Evolutionary conservation across 768 basidiomycete species (phyloP).

Genomic region (Auricularia auricula-judae): DNA sequence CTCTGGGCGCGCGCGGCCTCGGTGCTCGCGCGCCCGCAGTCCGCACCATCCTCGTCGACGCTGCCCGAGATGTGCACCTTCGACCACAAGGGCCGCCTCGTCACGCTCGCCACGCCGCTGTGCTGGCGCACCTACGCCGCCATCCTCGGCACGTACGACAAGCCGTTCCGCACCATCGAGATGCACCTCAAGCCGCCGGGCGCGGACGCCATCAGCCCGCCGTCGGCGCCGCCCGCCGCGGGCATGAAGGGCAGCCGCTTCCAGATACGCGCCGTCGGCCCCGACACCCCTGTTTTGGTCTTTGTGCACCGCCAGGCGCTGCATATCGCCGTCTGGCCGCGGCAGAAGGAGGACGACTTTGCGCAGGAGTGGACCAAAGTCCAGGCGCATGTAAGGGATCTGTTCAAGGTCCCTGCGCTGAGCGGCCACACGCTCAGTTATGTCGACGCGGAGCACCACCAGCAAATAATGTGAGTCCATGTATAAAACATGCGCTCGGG

Average conservation of each 20-base stretch:
- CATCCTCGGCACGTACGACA: neutral
- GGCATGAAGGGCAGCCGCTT: neutral
- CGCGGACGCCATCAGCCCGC: neutral
- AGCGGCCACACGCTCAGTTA: neutral
- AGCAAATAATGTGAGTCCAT: neutral
- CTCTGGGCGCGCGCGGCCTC: neutral
- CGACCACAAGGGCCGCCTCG: neutral
- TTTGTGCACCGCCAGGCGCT: neutral
- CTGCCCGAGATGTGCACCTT: neutral
- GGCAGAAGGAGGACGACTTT: neutral
- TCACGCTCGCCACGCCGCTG: neutral
- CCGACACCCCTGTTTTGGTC: neutral
- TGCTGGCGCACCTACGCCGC: neutral
- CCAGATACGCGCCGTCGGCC: neutral
- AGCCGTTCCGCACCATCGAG: neutral
- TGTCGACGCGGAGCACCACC: neutral
- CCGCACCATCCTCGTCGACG: neutral
- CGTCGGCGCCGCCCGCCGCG: neutral
- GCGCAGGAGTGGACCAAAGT: neutral
- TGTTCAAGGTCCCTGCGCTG: constrained; percentile 1
- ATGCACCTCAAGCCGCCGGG: constrained; percentile 1
- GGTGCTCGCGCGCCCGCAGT: neutral
- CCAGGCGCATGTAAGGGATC: neutral
- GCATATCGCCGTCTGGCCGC: neutral
- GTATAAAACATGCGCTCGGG: neutral